phyloP scores from a whole-genome alignment of 148 eudicot species.

The Amaranthus cruentus region DNA sequence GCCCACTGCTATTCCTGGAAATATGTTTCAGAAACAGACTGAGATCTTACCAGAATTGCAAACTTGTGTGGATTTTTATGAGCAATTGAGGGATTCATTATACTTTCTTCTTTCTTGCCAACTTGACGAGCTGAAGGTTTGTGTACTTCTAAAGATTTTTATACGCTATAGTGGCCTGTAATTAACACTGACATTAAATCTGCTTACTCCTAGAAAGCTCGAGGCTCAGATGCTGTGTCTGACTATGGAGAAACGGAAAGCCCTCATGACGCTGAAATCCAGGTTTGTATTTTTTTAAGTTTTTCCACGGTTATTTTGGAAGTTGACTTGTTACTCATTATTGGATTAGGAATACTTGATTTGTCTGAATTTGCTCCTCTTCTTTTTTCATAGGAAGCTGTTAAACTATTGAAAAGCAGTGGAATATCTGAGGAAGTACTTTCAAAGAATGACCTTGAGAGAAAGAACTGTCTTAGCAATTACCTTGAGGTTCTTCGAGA shows the following conservation, averaged over 20 bases:
- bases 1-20: slow-evolving; percentile 17
- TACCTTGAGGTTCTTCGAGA: slow-evolving; percentile 48
- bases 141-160: slow-evolving; percentile 14
- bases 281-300: slow-evolving; percentile 36
- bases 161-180: neutral
- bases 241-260: slow-evolving; percentile 29
- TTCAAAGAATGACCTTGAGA: slow-evolving; percentile 26
- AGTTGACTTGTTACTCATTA: neutral
- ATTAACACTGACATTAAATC: slow-evolving; percentile 14
- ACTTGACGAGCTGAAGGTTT: slow-evolving; percentile 58
- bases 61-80: slow-evolving; percentile 42
- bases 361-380: slow-evolving; percentile 9
- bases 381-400: slow-evolving; percentile 38
- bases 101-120: slow-evolving; percentile 41
- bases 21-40: slow-evolving; percentile 19
- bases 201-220: slow-evolving; percentile 44
- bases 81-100: slow-evolving; percentile 41
- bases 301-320: neutral
- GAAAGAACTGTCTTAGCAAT: slow-evolving; percentile 31
- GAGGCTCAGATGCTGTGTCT: slow-evolving; percentile 27
- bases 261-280: slow-evolving; percentile 42
- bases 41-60: slow-evolving; percentile 34
- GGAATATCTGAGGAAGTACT: slow-evolving; percentile 16
- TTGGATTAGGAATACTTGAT: neutral
- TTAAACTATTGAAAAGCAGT: slow-evolving; percentile 39